Evolutionary conservation across 371 early-diverging fungal species (phyloP), one percentile per base, ranked within the genome.

Genomic region (Mucor mucedo): DNA sequence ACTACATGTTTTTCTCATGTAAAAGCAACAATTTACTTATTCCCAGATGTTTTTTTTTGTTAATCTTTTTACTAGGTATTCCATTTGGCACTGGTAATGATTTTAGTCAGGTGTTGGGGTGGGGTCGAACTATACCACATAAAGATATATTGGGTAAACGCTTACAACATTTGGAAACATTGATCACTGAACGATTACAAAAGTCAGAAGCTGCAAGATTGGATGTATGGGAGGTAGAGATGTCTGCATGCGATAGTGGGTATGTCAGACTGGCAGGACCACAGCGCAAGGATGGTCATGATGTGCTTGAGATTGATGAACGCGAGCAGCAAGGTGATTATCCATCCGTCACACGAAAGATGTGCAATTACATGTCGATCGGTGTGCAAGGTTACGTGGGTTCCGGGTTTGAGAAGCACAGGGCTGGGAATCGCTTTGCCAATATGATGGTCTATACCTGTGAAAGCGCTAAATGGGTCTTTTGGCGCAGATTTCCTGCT

Each of bases 21-120:
- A 71, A 72, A 68, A 52, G 28, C 14, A 29, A 14, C 21, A 9
- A 58, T 14, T 27, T 27, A 21, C 21, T 21, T 47, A 47, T 47
- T 47, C 28, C n/a, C 28, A 47, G 28, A 33, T 27, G 32, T 44
- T 40, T 42, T 6, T 6, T n/a, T 42, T 11, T 42, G 11, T 13
- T 42, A 13, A 6, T 8, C 29, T 16, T 50, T 52, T 52, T 1
- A 8, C 16, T 56, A 80, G 80, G 80, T 62, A 86, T 86, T 32
- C 88, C 88, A 1, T 86, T 88, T 63, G 88, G 88, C 47, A 88
- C 88, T 5, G 88, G 88, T 35, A 88, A 88, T 60, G 88, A 88
- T 60, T 83, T 88, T 60, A 76, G 83, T 33, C 86, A 88, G 41
- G 87, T 85, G 14, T 63, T 88, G 6, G 88, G 88, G 7, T 88